Evolutionary conservation across 345 rosid species (phyloP), one percentile per base, ranked within the genome.

Genomic region (Ceriops decandra): DNA sequence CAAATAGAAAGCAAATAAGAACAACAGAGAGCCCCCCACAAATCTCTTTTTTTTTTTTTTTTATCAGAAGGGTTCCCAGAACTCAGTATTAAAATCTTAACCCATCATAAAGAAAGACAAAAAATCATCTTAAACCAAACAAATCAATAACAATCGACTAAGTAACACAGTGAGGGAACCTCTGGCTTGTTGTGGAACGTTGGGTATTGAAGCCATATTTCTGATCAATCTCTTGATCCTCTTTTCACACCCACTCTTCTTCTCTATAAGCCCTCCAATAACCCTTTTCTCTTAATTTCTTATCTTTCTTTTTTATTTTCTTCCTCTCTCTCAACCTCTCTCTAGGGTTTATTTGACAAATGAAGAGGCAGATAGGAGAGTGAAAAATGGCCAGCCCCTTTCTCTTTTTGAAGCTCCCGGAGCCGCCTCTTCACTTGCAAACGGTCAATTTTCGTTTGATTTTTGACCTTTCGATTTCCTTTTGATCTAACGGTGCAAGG

Each of bases 201-300:
- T 59, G 35, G 82, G 84, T 80, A 85, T 87, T n/a, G 92, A 69
- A 22, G 92, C 90, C 95, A 85, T 89, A 71, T 36, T 68, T 64
- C 31, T 46, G 32, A 6, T 17, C n/a, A 49, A n/a, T 0, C 11
- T 59, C 22, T 64, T 28, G 15, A 54, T 21, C 36, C 38, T 19
- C 64, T 20, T 58, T 68, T 54, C 33, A 2, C 51, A 58, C 27
- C 27, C 26, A 8, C n/a, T 60, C 5, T 6, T 24, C 17, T 5
- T 8, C 11, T 54, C 30, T 24, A 9, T 15, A 22, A 22, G 13
- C 28, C 1, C 28, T 54, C 27, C 24, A 54, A 22, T 1, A 26
- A 54, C 26, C n/a, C 26, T 21, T 21, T 54, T 54, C 21, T 54
- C 58, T 54, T 8, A n/a, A 3, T 42, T 15, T 13, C 16, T 42